Evolutionary conservation across 164 flowering plant species (phyloP).

Genomic region (Echeveria elegans): DNA sequence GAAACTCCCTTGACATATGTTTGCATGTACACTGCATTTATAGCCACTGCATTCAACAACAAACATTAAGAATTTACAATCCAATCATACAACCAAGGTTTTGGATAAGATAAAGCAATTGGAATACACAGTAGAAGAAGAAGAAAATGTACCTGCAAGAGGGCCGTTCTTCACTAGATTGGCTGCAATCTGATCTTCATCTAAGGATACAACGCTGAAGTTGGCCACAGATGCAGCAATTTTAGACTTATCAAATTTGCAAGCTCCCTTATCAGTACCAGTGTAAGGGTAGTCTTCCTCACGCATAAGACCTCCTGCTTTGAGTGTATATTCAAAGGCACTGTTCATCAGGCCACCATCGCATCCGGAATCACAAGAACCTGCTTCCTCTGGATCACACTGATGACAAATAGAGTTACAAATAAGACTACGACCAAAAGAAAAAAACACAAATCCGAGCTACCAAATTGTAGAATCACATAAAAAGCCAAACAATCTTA

Average conservation of each 20-base stretch:
- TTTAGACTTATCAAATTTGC: slow-evolving; percentile 86
- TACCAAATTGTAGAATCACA: no score
- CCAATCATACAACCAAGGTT: neutral
- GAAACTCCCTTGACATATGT: slow-evolving; percentile 86
- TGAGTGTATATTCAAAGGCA: slow-evolving; percentile 81
- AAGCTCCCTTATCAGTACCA: slow-evolving; percentile 64
- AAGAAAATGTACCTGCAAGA: slow-evolving; percentile 47
- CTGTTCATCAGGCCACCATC: slow-evolving; percentile 92
- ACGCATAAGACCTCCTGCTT: slow-evolving; percentile 83
- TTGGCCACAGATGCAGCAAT: slow-evolving; percentile 76
- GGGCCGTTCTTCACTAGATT: slow-evolving; percentile 97
- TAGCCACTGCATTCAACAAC: slow-evolving; percentile 58
- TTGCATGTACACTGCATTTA: slow-evolving; percentile 86
- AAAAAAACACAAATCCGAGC: no score
- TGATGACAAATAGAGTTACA: slow-evolving; percentile 12
- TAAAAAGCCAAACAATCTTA: no score
- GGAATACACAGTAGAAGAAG: neutral
- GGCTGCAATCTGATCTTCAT: slow-evolving; percentile 94
- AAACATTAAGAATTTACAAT: slow-evolving; percentile 11
- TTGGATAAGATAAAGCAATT: neutral
- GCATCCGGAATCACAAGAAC: slow-evolving; percentile 86
- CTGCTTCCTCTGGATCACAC: slow-evolving; percentile 85
- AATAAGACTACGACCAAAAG: neutral
- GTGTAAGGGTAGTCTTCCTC: slow-evolving; percentile 96
- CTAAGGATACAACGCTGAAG: slow-evolving; percentile 84